A percentile compares a stretch with the other conserved stretches of the same genome.
These are phyloP conservation scores for Podila horticola DNA, from an alignment of 192 early-diverging fungal species.

Conservation along the genomic window DNA sequence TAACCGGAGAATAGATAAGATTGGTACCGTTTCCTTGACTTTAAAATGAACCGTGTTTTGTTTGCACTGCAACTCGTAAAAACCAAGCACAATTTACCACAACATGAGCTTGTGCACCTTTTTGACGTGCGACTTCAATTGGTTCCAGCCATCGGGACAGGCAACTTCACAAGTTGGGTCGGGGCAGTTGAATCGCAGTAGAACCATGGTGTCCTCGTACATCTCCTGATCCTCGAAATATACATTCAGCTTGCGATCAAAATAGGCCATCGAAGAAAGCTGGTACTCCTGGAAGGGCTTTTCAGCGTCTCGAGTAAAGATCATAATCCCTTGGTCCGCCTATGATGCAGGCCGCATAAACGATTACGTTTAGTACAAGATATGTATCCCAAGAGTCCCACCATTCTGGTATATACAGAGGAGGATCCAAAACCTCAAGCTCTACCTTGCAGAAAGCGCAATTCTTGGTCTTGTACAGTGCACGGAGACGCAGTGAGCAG, in stretches of 20 bases:
- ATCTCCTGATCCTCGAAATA: conserved; percentile 82
- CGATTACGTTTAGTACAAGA: not conserved
- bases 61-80: not conserved
- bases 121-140: conserved; percentile 85
- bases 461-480: conserved; percentile 85
- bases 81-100: conserved; percentile 70
- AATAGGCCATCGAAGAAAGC: conserved; percentile 59
- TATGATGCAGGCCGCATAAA: conserved; percentile 24
- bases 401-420: not conserved
- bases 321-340: conserved; percentile 82
- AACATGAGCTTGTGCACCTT: conserved; percentile 77
- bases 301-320: conserved; percentile 77
- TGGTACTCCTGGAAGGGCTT: conserved; percentile 66
- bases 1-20: conserved; percentile 4
- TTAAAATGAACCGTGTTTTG: no score
- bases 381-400: not conserved
- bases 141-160: conserved; percentile 83
- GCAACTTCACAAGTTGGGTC: conserved; percentile 78
- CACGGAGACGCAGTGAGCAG: conserved; percentile 90
- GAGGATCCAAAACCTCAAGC: not conserved
- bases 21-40: no score
- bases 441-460: conserved; percentile 93
- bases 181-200: conserved; percentile 91
- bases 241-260: conserved; percentile 75
- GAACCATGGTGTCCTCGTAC: conserved; percentile 75